phyloP scores from a whole-genome alignment of 106 monocot species.

The Dendrobium officinale region DNA sequence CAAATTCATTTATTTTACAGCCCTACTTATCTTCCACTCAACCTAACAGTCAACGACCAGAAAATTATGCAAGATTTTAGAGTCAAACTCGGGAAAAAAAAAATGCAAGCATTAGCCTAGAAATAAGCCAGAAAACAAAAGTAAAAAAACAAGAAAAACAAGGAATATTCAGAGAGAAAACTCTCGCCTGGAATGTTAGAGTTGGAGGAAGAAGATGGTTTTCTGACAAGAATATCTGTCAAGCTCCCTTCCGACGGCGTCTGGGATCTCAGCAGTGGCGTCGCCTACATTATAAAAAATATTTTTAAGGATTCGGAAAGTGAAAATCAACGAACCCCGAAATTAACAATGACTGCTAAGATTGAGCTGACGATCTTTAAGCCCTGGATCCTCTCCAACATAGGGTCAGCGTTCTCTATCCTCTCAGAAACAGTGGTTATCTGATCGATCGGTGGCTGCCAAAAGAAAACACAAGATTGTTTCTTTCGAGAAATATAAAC shows the following conservation, averaged over 20 bases:
- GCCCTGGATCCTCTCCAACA: conserved; percentile 45
- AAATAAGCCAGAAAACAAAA: background rate
- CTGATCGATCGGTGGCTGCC: conserved; percentile 33
- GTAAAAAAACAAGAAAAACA: too few species aligned
- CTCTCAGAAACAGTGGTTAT: conserved; percentile 77
- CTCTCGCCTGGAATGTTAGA: conserved; percentile 22
- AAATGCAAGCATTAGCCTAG: background rate
- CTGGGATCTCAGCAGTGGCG: conserved; percentile 58
- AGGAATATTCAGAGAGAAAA: background rate
- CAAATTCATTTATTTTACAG: background rate
- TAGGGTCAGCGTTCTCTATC: conserved; percentile 59
- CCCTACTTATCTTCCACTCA: background rate
- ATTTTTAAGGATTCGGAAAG: background rate
- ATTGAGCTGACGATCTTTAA: conserved; percentile 49
- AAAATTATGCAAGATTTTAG: background rate
- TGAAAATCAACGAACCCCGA: background rate
- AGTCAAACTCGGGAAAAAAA: background rate
- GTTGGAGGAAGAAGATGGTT: conserved; percentile 27
- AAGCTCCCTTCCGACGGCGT: conserved; percentile 58
- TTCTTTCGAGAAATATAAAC: background rate
- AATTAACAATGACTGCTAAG: background rate
- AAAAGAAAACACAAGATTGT: background rate
- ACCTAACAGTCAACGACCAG: background rate
- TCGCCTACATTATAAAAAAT: conserved; percentile 28
- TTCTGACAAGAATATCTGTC: conserved; percentile 75